Base-by-base conservation (phyloP, 2,329 filamentous ascomycete genomes). In the Venturia asperata region DNA sequence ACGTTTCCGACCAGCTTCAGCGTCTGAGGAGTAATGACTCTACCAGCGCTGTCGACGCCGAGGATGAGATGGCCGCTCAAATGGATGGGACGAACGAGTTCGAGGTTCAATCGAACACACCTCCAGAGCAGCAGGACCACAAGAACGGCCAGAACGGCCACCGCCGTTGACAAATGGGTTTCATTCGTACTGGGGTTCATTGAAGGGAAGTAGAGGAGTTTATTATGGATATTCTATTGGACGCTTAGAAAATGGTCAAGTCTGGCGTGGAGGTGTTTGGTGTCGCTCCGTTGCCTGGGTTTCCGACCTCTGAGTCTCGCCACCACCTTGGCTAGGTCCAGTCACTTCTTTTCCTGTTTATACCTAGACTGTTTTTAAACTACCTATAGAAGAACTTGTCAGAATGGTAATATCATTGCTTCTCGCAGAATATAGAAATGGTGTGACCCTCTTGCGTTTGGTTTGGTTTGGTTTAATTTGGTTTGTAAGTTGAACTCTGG, bases 1-100 rank as follows among this genome's bases (percentile, higher is more conserved):
- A 96, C 74, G 89, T 97, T 65, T 86, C 84, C 39, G 88, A 92
- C 68, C 89, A 96, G 77, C 80, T 97, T 66, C 83, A 88, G 74
- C 82, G 87, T 65, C 87, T 94, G 71, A 86, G 83, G 73, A 86
- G 82, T 41, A 56, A 63, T 52, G 64, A 63, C 30, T 45, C 39
- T 37, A 37, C 58, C 11, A 41, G 27, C 37, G 45, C 64, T 19
- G 64, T 37, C 19, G 61, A 41, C 15, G 47, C 64, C 21, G 60
- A 62, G 21, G 64, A 66, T 52, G 64, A 66, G 60, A 63, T 66
- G 45, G 64, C 65, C 42, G 64, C 61, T 27, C 27, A 56, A 9
- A 24, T 41, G 34, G 63, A 64, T 58, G 63, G 52, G 15, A 64
- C 52, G 52, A 58, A 58, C 41, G 63, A 52, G 37, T 64, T 39